Evolutionary conservation across 2,329 filamentous ascomycete genomes (phyloP), one percentile per base, ranked within the genome.

Genomic region (Claviceps cyperi): DNA sequence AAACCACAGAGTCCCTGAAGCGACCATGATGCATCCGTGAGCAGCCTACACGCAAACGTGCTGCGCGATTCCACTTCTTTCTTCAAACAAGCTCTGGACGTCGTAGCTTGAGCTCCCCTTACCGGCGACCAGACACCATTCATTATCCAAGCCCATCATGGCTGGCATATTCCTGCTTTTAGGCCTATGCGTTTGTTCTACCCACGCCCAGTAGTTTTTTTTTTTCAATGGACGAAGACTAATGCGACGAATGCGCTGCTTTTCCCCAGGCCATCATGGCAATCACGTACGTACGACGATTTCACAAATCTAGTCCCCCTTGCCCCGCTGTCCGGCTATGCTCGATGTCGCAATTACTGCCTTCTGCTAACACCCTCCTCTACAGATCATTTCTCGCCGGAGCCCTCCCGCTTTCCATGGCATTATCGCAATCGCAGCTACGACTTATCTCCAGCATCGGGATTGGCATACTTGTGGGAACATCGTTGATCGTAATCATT

Each of bases 401-500:
- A 67, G 84, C 88, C 57, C 74, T 98, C 56, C 92, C 92, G 38
- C 75, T 98, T 47, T 90, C 88, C 51, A 86, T 98, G 73, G 80
- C 83, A 51, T 77, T 98, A 24, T 91, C 90, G 32, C 81, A 85
- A 53, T 86, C 88, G 43, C 88, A 95, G 66, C 72, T 97, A 51
- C 84, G 91, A 62, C 72, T 95, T 47, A 86, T 97, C 63, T 94
- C 91, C 21, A 90, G 89, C 51, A 79, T 97, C 63, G 92, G 92
- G 49, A 88, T 95, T 66, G 92, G 92, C 43, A 85, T 98, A 48
- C 74, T 98, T 8, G 90, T 98, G 15, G 92, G 92, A 37, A 97
- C 92, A 28, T 91, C 91, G 1, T 76, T 98, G 56, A 91, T 97
- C 56, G 89, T 98, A 35, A 97, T 98, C 62, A 95, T 98, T 60